Evolutionary conservation across 2,329 filamentous ascomycete genomes (phyloP), one percentile per base, ranked within the genome.

Genomic region (Colletotrichum australisinense): DNA sequence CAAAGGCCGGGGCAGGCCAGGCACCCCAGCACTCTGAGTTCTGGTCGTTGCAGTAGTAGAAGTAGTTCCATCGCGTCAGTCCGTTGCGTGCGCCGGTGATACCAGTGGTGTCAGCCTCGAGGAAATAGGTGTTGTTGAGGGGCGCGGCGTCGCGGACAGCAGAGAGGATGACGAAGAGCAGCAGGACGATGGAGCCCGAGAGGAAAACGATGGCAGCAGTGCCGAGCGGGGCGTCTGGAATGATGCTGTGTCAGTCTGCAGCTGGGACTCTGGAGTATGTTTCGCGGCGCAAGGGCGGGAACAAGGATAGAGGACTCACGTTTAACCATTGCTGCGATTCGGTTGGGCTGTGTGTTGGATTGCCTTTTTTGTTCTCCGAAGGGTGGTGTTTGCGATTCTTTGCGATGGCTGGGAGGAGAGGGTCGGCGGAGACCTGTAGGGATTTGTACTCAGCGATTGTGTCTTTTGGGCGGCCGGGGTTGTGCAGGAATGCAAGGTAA

Each of bases 41-140:
- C 74, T 84, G 85, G 35, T 86, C 86, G 65, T 92, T 90, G 84
- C 95, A 97, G 74, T 97, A 87, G 82, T 94, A 92, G 87, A 97
- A 97, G 84, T 93, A 97, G 46, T 95, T 97, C 96, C 96, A 98
- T 84, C 96, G 92, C 14, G 94, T 92, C 22, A 88, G 78, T 14
- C 69, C 69, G 63, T 87, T 75, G 65, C 92, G 90, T 14, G 94
- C 92, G 60, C 92, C 92, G 3, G 89, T 86, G 79, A 97, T 95
- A 79, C 88, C 90, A 38, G 85, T 86, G 1, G 95, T 98, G 80
- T 93, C 89, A 78, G 94, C 94, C 80, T 93, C 88, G 38, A 98
- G 90, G 87, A 98, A 98, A 84, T 95, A 98, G 76, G 95, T 95
- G 72, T 91, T 85, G 82, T 93, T 90, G 68, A 97, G 86, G 2